These are phyloP conservation scores for Aspergillus ustus DNA, from an alignment of 2,329 filamentous ascomycete genomes.

Conservation along the genomic window DNA sequence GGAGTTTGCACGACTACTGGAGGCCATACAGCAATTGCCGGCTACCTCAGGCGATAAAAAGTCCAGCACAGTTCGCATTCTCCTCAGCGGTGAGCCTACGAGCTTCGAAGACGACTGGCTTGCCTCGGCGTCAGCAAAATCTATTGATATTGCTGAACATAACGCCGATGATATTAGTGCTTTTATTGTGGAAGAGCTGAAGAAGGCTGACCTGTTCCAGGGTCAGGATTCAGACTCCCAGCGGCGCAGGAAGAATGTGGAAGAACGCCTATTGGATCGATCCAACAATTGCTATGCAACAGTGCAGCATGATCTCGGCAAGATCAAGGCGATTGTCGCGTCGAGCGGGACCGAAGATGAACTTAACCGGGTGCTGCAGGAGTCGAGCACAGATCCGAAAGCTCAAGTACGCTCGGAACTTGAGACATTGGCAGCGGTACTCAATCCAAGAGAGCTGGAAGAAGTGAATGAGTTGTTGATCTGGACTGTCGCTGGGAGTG, in stretches of 20 bases:
- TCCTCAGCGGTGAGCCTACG: not conserved
- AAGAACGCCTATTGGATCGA: constrained; percentile 6
- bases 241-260: not conserved
- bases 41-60: not conserved
- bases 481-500: constrained; percentile 4
- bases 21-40: not conserved
- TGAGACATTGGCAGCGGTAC: constrained; percentile 2
- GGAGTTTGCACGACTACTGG: not conserved
- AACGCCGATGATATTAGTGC: not conserved
- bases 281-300: constrained; percentile 10
- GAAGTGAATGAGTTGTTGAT: constrained; percentile 15
- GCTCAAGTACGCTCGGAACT: constrained; percentile 3
- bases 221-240: constrained; percentile 6
- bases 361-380: constrained; percentile 10
- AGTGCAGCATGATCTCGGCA: constrained; percentile 9
- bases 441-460: constrained; percentile 13
- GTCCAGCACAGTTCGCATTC: not conserved
- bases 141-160: constrained; percentile 1
- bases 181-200: constrained; percentile 10
- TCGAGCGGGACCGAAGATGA: constrained; percentile 15
- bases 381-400: constrained; percentile 7
- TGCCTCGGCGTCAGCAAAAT: not conserved
- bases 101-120: not conserved
- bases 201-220: constrained; percentile 8
- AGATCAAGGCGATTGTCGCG: constrained; percentile 13